Conservation (phyloP, 176 grass and related monocot genomes). For the Eleusine indica region DNA sequence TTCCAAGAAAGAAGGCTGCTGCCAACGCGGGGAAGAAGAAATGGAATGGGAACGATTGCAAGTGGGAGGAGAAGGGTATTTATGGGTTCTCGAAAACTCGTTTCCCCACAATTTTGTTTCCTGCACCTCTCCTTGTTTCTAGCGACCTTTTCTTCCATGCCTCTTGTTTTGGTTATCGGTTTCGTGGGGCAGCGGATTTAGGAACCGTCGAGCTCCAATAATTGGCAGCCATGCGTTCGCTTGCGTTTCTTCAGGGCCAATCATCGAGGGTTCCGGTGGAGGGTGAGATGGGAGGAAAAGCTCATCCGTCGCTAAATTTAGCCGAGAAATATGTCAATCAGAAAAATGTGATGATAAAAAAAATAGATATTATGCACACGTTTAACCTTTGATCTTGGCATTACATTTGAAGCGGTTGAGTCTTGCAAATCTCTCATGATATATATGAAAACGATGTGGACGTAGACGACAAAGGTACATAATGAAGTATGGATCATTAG, state of each 20-base stretch:
- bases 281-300: neutral
- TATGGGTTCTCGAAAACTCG: slow-evolving; percentile 24
- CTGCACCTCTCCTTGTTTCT: slow-evolving; percentile 18
- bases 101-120: neutral
- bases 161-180: slow-evolving; percentile 8
- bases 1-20: slow-evolving; percentile 43
- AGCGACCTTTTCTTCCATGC: neutral
- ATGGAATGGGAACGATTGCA: slow-evolving; percentile 34
- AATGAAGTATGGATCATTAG: neutral
- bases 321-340: neutral
- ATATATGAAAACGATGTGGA: neutral
- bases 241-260: slow-evolving; percentile 1
- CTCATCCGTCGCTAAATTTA: slow-evolving; percentile 27
- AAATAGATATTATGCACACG: neutral
- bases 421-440: neutral
- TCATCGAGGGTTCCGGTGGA: slow-evolving; percentile 6
- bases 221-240: slow-evolving; percentile 43
- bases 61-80: slow-evolving; percentile 22
- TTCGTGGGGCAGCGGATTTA: slow-evolving; percentile 35
- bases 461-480: neutral
- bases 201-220: slow-evolving; percentile 42
- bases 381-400: neutral
- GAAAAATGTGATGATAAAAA: neutral
- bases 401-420: neutral
- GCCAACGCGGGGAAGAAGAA: slow-evolving; percentile 23